Evolutionary conservation across 2,329 filamentous ascomycete genomes (phyloP).

Genomic region (Tolypocladium paradoxum): DNA sequence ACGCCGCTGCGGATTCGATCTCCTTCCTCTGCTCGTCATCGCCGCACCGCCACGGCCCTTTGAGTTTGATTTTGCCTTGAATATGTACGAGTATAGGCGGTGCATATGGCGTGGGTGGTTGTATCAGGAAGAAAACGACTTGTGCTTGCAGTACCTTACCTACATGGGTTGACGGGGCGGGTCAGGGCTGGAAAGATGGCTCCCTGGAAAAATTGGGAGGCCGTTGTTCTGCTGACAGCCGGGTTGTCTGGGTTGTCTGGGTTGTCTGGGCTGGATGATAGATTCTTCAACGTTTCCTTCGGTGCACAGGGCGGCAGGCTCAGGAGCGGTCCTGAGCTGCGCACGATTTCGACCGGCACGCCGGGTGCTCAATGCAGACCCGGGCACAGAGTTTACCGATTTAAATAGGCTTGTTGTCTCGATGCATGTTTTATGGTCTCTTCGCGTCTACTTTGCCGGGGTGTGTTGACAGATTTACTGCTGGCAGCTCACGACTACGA

Average conservation of each 20-base stretch:
- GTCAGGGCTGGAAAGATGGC: neutral
- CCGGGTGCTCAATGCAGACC: neutral
- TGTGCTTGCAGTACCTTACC: neutral
- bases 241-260: neutral
- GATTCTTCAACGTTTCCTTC: neutral
- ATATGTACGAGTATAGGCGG: slow-evolving; percentile 4
- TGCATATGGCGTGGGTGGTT: slow-evolving; percentile 1
- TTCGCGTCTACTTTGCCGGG: neutral
- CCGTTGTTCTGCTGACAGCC: neutral
- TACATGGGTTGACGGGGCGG: neutral
- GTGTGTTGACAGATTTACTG: neutral
- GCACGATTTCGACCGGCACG: neutral
- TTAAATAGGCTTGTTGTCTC: neutral
- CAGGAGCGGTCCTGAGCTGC: neutral
- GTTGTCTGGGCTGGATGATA: neutral
- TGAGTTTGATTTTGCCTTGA: neutral
- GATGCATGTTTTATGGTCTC: neutral
- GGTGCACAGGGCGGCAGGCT: neutral
- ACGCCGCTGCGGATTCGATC: neutral
- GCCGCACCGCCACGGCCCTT: neutral
- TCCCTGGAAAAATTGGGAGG: neutral
- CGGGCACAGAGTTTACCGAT: neutral
- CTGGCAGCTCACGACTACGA: neutral
- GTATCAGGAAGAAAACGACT: neutral
- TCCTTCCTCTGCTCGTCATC: neutral